Percentiles rank a stretch among this genome's conserved stretches.
phyloP scores from a whole-genome alignment of 805 yeast genomes.

The Ogataea trehaloabstinens region DNA sequence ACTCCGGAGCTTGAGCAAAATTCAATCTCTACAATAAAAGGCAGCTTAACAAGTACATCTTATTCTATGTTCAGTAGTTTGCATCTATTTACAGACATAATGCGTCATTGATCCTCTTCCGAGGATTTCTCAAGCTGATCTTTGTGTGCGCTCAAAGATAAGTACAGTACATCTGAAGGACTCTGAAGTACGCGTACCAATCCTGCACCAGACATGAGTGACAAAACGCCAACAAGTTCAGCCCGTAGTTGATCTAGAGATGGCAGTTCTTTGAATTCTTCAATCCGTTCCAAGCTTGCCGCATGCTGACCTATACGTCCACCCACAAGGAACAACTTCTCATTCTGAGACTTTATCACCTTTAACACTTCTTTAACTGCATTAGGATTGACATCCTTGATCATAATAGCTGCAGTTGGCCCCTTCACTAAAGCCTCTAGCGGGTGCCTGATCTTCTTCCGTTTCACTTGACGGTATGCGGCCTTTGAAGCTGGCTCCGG shows the following conservation, averaged over 20 bases:
- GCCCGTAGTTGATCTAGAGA: slow-evolving; percentile 68
- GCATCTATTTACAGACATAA: too few species aligned
- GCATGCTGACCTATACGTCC: slow-evolving; percentile 71
- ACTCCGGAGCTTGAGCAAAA: too few species aligned
- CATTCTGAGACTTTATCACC: slow-evolving; percentile 60
- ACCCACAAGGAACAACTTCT: slow-evolving; percentile 77
- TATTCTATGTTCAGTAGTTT: too few species aligned
- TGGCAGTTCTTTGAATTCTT: slow-evolving; percentile 71
- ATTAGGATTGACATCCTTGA: slow-evolving; percentile 69
- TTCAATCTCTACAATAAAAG: too few species aligned
- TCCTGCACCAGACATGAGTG: slow-evolving; percentile 87
- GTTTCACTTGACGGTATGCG: slow-evolving; percentile 38
- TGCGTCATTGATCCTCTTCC: too few species aligned
- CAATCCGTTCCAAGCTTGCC: slow-evolving; percentile 50
- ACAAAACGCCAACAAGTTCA: slow-evolving; percentile 78
- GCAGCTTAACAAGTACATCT: too few species aligned
- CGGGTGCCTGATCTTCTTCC: slow-evolving; percentile 57
- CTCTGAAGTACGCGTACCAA: slow-evolving; percentile 77
- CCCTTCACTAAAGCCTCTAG: slow-evolving; percentile 70
- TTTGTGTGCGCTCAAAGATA: slow-evolving; percentile 67
- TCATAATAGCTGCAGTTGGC: slow-evolving; percentile 78
- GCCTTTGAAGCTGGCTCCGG: slow-evolving; percentile 70
- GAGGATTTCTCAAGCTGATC: slow-evolving; percentile 26
- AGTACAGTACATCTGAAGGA: slow-evolving; percentile 63
- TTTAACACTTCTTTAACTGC: slow-evolving; percentile 61